Evolutionary conservation across 768 basidiomycete genomes (phyloP), one percentile per base, ranked within the genome.

Genomic region (Boletus vinaceobasis): DNA sequence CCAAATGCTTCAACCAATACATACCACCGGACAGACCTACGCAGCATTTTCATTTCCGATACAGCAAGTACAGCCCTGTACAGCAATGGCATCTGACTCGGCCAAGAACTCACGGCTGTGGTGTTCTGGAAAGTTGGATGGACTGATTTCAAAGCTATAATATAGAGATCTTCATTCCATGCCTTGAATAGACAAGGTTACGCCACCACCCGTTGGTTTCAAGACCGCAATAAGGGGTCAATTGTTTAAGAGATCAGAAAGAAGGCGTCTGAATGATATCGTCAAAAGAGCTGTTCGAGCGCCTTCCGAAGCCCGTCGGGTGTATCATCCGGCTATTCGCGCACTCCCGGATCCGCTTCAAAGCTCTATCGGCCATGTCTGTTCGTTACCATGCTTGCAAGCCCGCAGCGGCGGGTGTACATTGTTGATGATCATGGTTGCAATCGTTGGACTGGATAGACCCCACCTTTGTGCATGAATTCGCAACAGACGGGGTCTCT

Each of bases 1-100:
- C 50, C 23, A 36, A 39, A 47, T 21, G 0, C 9, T 19, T 47
- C 13, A 27, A 46, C 50, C 32, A 35, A 21, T 21, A 45, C 43
- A 37, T 29, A 27, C 9, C 15, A 15, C 29, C 14, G 29, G 43
- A 4, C 14, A 3, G 33, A 26, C 53, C 33, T 14, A 36, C 58
- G 66, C 64, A 57, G 63, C 55, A 50, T 50, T 50, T 5, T 6
- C 48, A 37, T 43, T 36, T 17, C 45, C 11, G 6, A 4, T 49
- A 60, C 58, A 64, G 53, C 61, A 53, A 13, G n/a, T 17, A 66
- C 59, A 60, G 64, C 58, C 8, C 6, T 7, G 58, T 64, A 64
- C 56, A 65, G 64, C 61, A 56, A 9, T n/a, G n/a, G 15, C 31
- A 23, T 48, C 15, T 40, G 42, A 40, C 52, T 44, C 23, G 7